Base-by-base conservation (phyloP, 176 grass and related monocot species). In the Miscanthus lutarioriparius region DNA sequence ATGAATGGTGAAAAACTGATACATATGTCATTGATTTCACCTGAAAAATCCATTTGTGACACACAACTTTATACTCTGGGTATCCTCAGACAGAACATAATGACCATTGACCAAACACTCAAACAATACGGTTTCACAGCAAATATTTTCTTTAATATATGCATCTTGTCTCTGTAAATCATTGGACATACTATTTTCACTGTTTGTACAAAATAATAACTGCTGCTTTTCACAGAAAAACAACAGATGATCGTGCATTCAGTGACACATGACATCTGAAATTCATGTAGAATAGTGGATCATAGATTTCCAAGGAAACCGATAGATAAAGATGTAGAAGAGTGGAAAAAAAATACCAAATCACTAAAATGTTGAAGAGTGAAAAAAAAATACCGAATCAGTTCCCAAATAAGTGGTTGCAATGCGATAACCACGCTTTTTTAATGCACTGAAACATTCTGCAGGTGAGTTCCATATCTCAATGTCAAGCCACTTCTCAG, bases 401-500 rank as follows among this genome's bases (percentile, higher is more conserved):
- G 61, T 84, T 78, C 89, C 89, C 85, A 98, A 87, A 89, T 81
- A 90, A 87, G 96, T 95, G 78, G 91, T 89, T 70, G 91, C 96
- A 70, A 95, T 95, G 80, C 85, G 86, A 84, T 98, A 98, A 68
- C 96, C 96, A 76, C 96, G 96, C 19, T 87, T 95, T 74, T 74
- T 93, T 80, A 98, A 82, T 80, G 86, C 87, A 80, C 35, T 20
- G 33, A 98, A 95, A 87, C 96, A 98, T 74, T 93, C 85, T 64
- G 91, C 63, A 39, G 93, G 85, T 25, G 96, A 87, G 65, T 90
- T 88, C 96, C 96, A 98, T 66, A 98, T 78, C 87, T 98, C 96
- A 81, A 98, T 98, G 82, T 98, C 93, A 40, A 98, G 82, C 96
- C 96, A 98, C 85, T 98, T 98, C 77, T 95, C 96, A 71, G 96